A percentile compares a stretch with the other conserved stretches of the same genome.
These are phyloP conservation scores for Penicillium goetzii DNA, from an alignment of 495 filamentous ascomycete genomes.

Conservation along the genomic window DNA sequence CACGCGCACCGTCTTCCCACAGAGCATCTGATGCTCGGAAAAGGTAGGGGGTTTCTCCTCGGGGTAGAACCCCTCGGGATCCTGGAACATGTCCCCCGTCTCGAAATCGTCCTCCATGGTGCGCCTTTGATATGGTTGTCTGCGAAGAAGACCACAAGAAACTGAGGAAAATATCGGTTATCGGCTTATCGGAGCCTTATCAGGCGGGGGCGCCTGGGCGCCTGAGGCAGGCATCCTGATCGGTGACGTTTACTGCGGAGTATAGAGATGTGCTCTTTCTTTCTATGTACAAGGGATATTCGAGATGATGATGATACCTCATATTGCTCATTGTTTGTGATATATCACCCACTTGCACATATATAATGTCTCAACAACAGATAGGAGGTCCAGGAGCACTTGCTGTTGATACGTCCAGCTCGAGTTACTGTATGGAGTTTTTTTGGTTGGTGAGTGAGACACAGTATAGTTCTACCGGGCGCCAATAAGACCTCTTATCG, in stretches of 20 bases:
- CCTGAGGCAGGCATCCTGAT: slow-evolving; percentile 12
- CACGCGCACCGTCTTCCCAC: slow-evolving; percentile 67
- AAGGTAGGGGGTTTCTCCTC: slow-evolving; percentile 70
- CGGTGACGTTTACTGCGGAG: not conserved
- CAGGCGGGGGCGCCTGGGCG: not conserved
- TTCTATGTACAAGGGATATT: not conserved
- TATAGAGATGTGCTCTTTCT: not conserved
- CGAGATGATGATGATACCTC: not conserved
- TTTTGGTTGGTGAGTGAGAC: not conserved
- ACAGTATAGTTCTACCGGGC: not conserved
- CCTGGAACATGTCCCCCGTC: slow-evolving; percentile 67
- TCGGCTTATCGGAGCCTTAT: slow-evolving; percentile 11
- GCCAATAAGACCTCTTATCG: not conserved
- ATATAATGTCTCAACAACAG: not conserved
- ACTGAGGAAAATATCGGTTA: slow-evolving; percentile 21
- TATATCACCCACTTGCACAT: not conserved
- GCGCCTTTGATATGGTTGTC: not conserved
- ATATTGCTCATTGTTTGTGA: not conserved
- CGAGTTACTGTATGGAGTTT: not conserved
- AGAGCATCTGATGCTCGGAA: slow-evolving; percentile 68
- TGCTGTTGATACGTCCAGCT: not conserved
- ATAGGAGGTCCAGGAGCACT: not conserved
- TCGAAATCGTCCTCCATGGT: slow-evolving; percentile 47
- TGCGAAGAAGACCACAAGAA: not conserved
- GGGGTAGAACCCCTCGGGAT: slow-evolving; percentile 77